Evolutionary conservation across 2,329 filamentous ascomycete genomes (phyloP).

Genomic region (Aspergillus proliferans): DNA sequence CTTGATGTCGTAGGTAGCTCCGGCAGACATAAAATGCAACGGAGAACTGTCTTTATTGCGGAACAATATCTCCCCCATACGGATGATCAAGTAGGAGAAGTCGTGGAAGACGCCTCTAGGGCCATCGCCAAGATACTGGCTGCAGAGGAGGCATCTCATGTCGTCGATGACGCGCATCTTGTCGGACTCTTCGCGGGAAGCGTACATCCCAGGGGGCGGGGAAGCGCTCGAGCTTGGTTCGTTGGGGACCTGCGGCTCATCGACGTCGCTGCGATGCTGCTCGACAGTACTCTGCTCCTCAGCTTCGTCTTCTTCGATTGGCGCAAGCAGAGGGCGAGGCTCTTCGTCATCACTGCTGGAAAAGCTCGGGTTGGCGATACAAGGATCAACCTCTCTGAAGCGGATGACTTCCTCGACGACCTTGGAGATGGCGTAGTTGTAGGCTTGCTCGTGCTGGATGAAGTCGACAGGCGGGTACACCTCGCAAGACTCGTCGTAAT

Average conservation of each 20-base stretch:
- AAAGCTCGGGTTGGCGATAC: conserved; percentile 1
- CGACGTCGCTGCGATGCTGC: too few species aligned
- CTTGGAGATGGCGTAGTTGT: conserved; percentile 17
- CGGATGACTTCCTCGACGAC: conserved; percentile 17
- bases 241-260: not conserved
- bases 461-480: conserved; percentile 2
- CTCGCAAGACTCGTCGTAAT: conserved; percentile 17
- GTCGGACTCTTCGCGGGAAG: not conserved
- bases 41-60: conserved; percentile 2
- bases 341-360: not conserved
- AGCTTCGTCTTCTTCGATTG: conserved; percentile 1
- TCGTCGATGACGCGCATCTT: conserved; percentile 9
- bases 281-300: not conserved
- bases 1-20: conserved; percentile 7
- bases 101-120: conserved; percentile 13
- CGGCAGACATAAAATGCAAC: conserved; percentile 3
- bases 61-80: conserved; percentile 19
- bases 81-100: conserved; percentile 16
- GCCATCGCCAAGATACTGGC: conserved; percentile 6
- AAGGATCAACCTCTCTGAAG: conserved; percentile 9
- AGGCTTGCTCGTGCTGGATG: conserved; percentile 13
- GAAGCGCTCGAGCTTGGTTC: not conserved
- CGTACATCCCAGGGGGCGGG: not conserved
- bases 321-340: not conserved
- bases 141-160: conserved; percentile 10